Evolutionary conservation across 768 basidiomycete species (phyloP), one percentile per base, ranked within the genome.

Genomic region (Auricularia sp.): DNA sequence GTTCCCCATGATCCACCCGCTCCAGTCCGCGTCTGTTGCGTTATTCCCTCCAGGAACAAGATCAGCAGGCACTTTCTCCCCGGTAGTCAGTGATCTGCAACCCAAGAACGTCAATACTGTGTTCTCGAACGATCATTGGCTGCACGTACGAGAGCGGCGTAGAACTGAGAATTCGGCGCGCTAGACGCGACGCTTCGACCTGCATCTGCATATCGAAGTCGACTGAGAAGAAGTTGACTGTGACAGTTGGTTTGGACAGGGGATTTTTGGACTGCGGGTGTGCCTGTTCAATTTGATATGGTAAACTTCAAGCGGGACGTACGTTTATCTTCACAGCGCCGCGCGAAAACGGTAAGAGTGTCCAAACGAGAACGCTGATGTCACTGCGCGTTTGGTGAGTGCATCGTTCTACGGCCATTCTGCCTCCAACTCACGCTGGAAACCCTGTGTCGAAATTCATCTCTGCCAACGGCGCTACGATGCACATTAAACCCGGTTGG

Each of bases 331-430:
- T 74, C 35, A 84, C 79, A n/a, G 69, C 77, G 4, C 84, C 84
- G 33, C 83, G 72, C 70, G 80, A 80, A 73, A 84, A 84, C 1
- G 83, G 83, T 3, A 85, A 75, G 16, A 85, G 75, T 62, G 78
- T 77, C 83, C 84, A 85, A 72, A 79, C 75, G 64, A 77, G 74
- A 61, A 84, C 77, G 3, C 83, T 82, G 18, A 83, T 65, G 7
- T 72, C 76, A 60, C 80, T 81, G 56, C 6, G 56, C 61, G 56
- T 21, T 61, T 2, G 14, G 29, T 7, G 23, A 21, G 33, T 1
- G 56, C 23, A 33, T 59, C 2, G 21, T 14, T 10, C 6, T 12
- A 16, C 18, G 21, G 47, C 16, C 11, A 5, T 33, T 36, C 36
- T 67, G 54, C 23, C n/a, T 51, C 33, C 11, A 34, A 72, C 79